These are phyloP conservation scores for Aspergillus sp. DNA, from an alignment of 2,329 filamentous ascomycete species.

Conservation along the genomic window DNA sequence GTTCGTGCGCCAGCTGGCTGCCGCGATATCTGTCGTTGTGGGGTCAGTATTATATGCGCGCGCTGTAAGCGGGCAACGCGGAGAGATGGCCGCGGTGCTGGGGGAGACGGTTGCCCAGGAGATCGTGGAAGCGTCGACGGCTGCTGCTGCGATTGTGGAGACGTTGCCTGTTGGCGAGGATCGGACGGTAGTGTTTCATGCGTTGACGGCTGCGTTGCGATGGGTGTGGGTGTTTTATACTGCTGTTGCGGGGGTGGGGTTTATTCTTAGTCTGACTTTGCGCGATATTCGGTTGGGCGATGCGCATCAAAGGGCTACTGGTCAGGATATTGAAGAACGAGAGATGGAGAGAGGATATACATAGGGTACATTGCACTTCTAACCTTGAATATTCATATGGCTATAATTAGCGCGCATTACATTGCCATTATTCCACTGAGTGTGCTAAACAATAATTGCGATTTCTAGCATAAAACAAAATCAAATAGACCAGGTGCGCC, in stretches of 20 bases:
- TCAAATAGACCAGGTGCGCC: too few species aligned
- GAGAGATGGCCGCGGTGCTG: background rate
- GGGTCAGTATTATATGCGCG: background rate
- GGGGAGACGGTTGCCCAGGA: background rate
- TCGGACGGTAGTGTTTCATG: background rate
- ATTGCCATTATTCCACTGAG: too few species aligned
- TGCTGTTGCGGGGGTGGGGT: background rate
- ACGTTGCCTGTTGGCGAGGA: background rate
- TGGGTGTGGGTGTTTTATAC: constrained; percentile 4
- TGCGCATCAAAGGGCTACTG: background rate
- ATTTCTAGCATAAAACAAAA: too few species aligned
- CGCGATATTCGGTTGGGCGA: background rate
- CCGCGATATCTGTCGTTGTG: constrained; percentile 3
- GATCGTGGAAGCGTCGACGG: background rate
- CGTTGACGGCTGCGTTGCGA: background rate
- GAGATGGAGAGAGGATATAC: background rate
- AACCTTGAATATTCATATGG: too few species aligned
- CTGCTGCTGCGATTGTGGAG: background rate
- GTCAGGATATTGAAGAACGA: background rate
- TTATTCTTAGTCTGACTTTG: background rate
- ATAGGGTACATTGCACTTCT: too few species aligned
- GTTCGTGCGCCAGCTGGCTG: background rate
- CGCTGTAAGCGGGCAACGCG: background rate
- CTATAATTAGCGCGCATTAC: too few species aligned
- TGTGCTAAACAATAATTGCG: too few species aligned